These are phyloP conservation scores for Lasiosphaeria ovina DNA, from an alignment of 495 filamentous ascomycete genomes.

Conservation along the genomic window DNA sequence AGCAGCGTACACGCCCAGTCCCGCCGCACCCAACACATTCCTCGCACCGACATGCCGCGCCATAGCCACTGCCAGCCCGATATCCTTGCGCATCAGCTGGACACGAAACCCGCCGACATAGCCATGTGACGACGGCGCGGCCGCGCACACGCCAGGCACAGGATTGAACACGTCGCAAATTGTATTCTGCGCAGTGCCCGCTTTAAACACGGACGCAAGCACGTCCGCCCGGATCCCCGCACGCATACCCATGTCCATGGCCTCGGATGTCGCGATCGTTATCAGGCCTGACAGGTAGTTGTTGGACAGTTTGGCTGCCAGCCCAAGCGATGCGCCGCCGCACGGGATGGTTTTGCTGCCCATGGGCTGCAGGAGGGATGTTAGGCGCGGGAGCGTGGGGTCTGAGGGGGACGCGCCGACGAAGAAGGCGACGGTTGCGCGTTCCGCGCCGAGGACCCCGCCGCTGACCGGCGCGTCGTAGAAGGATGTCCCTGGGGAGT, in stretches of 20 bases:
- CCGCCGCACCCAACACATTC: conserved; percentile 40
- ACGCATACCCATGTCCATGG: conserved; percentile 55
- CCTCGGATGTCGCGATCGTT: conserved; percentile 51
- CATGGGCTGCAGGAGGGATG: conserved; percentile 41
- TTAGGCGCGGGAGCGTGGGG: conserved; percentile 14
- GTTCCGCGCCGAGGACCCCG: conserved; percentile 42
- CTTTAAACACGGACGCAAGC: conserved; percentile 47
- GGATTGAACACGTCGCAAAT: conserved; percentile 52
- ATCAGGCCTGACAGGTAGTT: conserved; percentile 56
- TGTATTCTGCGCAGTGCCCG: conserved; percentile 50
- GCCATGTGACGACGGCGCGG: conserved; percentile 46
- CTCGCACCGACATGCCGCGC: conserved; percentile 44
- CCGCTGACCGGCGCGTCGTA: conserved; percentile 33
- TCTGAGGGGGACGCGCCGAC: conserved; percentile 20
- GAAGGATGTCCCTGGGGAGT: conserved; percentile 23
- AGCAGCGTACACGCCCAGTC: conserved; percentile 46
- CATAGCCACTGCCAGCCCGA: conserved; percentile 48
- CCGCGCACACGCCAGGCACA: conserved; percentile 48
- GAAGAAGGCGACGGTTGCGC: conserved; percentile 46
- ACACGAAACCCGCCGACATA: conserved; percentile 54
- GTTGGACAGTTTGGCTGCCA: conserved; percentile 55
- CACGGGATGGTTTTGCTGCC: conserved; percentile 51
- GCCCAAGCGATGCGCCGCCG: conserved; percentile 48
- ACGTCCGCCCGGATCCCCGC: conserved; percentile 49
- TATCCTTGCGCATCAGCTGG: conserved; percentile 55